Conservation (phyloP, 2,329 filamentous ascomycete species). For the Arthrobotrys pseudoclavata region DNA sequence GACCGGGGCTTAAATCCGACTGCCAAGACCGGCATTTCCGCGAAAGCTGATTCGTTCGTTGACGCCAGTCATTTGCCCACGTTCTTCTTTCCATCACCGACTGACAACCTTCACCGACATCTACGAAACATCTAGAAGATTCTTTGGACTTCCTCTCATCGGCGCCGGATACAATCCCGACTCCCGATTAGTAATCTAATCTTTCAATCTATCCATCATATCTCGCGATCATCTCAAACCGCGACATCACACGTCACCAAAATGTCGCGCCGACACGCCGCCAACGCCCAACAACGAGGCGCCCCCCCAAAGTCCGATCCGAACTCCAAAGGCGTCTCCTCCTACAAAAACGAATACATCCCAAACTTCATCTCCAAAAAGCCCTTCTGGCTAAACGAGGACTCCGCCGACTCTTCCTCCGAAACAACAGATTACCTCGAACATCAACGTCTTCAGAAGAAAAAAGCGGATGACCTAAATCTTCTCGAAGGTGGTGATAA, state of each 20-base stretch:
- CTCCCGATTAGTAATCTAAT: constrained; percentile 34
- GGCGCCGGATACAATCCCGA: constrained; percentile 1
- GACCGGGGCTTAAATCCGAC: constrained; percentile 62
- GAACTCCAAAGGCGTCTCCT: constrained; percentile 55
- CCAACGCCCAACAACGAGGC: constrained; percentile 37
- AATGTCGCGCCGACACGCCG: constrained; percentile 46
- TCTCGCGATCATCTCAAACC: background rate
- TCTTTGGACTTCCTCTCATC: constrained; percentile 2
- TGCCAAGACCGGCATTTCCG: constrained; percentile 32
- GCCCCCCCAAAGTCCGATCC: constrained; percentile 39
- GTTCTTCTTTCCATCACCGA: background rate
- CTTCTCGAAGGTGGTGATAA: constrained; percentile 73
- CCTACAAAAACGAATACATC: constrained; percentile 91
- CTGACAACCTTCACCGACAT: constrained; percentile 35
- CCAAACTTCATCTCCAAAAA: constrained; percentile 98
- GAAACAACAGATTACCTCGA: constrained; percentile 81
- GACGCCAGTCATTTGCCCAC: constrained; percentile 30
- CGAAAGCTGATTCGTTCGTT: constrained; percentile 12
- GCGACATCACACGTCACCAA: constrained; percentile 20
- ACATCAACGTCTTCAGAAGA: constrained; percentile 87
- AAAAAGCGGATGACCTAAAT: constrained; percentile 72
- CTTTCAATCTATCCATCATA: background rate
- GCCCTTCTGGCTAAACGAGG: constrained; percentile 90
- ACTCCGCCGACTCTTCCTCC: constrained; percentile 76
- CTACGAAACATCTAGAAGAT: constrained; percentile 16